A percentile compares a stretch with the other conserved stretches of the same genome.
Evolutionary conservation across 2,329 filamentous ascomycete genomes (phyloP).

Genomic region (Fusarium temperatum): DNA sequence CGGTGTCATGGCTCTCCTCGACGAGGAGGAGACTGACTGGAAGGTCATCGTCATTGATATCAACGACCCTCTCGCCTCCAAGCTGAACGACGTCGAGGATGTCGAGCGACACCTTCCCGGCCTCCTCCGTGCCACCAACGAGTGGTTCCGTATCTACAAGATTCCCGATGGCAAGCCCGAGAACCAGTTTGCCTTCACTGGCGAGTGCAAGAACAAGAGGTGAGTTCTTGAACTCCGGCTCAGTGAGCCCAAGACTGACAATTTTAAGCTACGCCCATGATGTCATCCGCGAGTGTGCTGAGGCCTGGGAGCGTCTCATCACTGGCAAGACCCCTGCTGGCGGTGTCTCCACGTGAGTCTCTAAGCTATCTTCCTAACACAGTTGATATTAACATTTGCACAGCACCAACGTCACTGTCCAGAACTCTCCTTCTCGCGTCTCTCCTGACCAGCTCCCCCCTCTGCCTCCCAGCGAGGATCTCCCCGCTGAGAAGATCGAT

Average conservation of each 20-base stretch:
- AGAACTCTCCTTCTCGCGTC: slow-evolving; percentile 77
- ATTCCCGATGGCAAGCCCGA: slow-evolving; percentile 99
- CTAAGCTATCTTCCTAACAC: background rate
- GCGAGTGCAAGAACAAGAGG: slow-evolving; percentile 99
- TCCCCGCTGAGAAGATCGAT: slow-evolving; percentile 88
- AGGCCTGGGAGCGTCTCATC: slow-evolving; percentile 97
- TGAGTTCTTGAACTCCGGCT: slow-evolving; percentile 49
- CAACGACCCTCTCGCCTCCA: slow-evolving; percentile 94
- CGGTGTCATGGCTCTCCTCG: slow-evolving; percentile 98
- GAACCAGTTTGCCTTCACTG: slow-evolving; percentile 99
- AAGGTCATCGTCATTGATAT: slow-evolving; percentile 99
- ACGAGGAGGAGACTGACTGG: slow-evolving; percentile 99
- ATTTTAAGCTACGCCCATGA: slow-evolving; percentile 83
- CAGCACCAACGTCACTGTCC: slow-evolving; percentile 83
- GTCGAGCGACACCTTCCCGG: slow-evolving; percentile 98
- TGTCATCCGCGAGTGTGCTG: slow-evolving; percentile 92
- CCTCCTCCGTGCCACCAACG: slow-evolving; percentile 95
- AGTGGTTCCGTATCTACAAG: slow-evolving; percentile 99
- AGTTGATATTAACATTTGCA: slow-evolving; percentile 43
- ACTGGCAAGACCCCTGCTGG: slow-evolving; percentile 85
- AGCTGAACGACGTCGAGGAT: slow-evolving; percentile 98
- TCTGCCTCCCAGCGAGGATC: slow-evolving; percentile 82
- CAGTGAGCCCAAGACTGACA: slow-evolving; percentile 15
- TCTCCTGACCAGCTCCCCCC: slow-evolving; percentile 75
- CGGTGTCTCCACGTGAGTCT: slow-evolving; percentile 81